These are phyloP conservation scores for Fusarium poae DNA, from an alignment of 2,329 filamentous ascomycete species.

Conservation along the genomic window DNA sequence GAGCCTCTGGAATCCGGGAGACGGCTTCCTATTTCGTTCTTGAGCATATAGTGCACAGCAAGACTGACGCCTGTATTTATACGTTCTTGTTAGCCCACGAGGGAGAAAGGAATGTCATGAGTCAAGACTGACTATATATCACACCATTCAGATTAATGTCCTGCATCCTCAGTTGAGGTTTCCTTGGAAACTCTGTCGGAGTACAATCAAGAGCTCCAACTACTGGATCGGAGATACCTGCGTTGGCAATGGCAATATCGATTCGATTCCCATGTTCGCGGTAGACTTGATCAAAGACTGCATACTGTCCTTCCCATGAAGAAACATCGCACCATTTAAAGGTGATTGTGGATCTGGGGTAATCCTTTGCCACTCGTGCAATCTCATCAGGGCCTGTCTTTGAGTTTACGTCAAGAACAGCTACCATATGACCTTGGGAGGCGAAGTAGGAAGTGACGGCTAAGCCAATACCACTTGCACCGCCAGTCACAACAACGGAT, in stretches of 20 bases:
- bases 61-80: not conserved
- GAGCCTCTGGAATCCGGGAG: not conserved
- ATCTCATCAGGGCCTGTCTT: slow-evolving; percentile 2
- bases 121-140: slow-evolving; percentile 1
- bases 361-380: not conserved
- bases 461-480: not conserved
- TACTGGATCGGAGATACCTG: slow-evolving; percentile 9
- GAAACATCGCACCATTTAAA: slow-evolving; percentile 14
- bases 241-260: slow-evolving; percentile 6
- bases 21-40: not conserved
- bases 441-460: slow-evolving; percentile 1
- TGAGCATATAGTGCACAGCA: slow-evolving; percentile 9
- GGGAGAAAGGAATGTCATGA: no score
- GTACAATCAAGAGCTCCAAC: slow-evolving; percentile 5
- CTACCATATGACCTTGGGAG: not conserved
- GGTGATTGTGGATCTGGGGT: not conserved
- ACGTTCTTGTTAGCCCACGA: fast-evolving
- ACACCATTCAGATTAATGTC: not conserved
- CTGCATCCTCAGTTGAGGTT: slow-evolving; percentile 5
- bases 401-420: slow-evolving; percentile 3
- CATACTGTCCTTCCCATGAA: slow-evolving; percentile 1
- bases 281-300: not conserved
- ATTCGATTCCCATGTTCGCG: not conserved
- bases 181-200: not conserved
- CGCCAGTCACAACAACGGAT: not conserved